Evolutionary conservation across 2,329 filamentous ascomycete species (phyloP).

Genomic region (Talaromyces amestolkiae): DNA sequence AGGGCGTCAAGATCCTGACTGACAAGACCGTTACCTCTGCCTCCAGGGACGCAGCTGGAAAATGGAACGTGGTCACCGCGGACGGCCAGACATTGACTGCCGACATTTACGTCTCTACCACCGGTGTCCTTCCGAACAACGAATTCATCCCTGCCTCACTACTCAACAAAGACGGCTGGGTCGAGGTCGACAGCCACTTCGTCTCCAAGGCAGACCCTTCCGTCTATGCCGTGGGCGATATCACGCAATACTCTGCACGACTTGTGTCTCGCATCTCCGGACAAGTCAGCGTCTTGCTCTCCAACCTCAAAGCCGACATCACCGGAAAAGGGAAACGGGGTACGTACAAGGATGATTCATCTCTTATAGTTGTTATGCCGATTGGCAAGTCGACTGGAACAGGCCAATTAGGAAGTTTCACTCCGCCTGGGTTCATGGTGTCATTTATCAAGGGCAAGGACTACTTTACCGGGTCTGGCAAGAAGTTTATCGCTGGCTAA

Average conservation of each 20-base stretch:
- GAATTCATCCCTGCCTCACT: conserved; percentile 22
- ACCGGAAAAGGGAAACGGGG: conserved; percentile 15
- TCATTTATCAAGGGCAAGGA: conserved; percentile 22
- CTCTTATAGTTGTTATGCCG: conserved; percentile 17
- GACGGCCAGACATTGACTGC: conserved; percentile 26
- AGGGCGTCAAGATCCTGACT: conserved; percentile 20
- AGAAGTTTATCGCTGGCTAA: conserved; percentile 15
- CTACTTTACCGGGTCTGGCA: conserved; percentile 22
- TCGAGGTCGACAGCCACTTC: conserved; percentile 23
- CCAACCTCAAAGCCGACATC: conserved; percentile 23
- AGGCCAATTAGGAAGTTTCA: conserved; percentile 19
- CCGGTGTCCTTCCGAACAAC: conserved; percentile 24
- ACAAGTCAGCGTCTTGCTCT: conserved; percentile 18
- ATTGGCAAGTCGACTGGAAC: conserved; percentile 20
- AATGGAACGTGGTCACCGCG: conserved; percentile 20
- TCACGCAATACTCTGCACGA: conserved; percentile 17
- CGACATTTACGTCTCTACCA: conserved; percentile 24
- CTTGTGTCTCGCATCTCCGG: conserved; percentile 9
- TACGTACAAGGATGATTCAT: conserved; percentile 7
- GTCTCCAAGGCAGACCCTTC: conserved; percentile 11
- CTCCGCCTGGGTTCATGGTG: conserved; percentile 21
- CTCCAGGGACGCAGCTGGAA: conserved; percentile 13
- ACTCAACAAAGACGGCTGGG: conserved; percentile 22
- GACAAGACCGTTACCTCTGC: conserved; percentile 15
- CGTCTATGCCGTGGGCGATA: conserved; percentile 23